Percentiles rank a stretch among this genome's conserved stretches.
phyloP scores from a whole-genome alignment of 257 asterid genomes.

The Ilex aquifolium region DNA sequence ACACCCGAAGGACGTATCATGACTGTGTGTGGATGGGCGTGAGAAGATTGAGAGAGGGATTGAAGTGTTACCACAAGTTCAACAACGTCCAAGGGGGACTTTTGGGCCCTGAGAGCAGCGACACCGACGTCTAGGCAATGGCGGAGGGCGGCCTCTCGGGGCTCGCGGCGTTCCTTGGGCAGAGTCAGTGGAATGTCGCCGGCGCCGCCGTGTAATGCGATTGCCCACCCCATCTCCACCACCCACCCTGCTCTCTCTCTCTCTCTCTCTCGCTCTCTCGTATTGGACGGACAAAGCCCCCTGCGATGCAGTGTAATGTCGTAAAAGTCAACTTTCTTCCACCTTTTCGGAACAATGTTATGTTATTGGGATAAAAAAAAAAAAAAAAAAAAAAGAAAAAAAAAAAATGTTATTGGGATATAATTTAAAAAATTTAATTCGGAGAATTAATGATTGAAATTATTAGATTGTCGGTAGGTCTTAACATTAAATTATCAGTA shows the following conservation, averaged over 20 bases:
- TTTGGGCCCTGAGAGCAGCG: constrained; percentile 64
- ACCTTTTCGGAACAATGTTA: too few relatives aligned
- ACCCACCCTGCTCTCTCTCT: neutral
- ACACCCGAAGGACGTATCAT: neutral
- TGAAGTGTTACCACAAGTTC: constrained; percentile 59
- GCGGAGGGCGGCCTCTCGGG: constrained; percentile 64
- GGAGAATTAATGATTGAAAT: too few relatives aligned
- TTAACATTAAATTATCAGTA: too few relatives aligned
- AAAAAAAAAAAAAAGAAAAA: too few relatives aligned
- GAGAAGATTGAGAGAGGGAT: neutral
- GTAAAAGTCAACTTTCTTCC: too few relatives aligned
- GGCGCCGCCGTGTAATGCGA: constrained; percentile 93
- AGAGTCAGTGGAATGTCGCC: constrained; percentile 71
- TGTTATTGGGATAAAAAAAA: too few relatives aligned
- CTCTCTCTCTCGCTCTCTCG: too few relatives aligned
- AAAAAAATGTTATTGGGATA: too few relatives aligned
- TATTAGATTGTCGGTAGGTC: too few relatives aligned
- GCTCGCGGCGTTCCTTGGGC: constrained; percentile 58
- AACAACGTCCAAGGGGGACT: constrained; percentile 81
- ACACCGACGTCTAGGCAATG: constrained; percentile 69
- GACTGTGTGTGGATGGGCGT: neutral
- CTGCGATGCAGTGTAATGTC: too few relatives aligned
- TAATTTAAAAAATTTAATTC: too few relatives aligned
- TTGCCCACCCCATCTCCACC: constrained; percentile 85
- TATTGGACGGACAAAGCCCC: too few relatives aligned